These are phyloP conservation scores for Xylariomycetidae sp. DNA, from an alignment of 2,329 filamentous ascomycete genomes.

Conservation along the genomic window DNA sequence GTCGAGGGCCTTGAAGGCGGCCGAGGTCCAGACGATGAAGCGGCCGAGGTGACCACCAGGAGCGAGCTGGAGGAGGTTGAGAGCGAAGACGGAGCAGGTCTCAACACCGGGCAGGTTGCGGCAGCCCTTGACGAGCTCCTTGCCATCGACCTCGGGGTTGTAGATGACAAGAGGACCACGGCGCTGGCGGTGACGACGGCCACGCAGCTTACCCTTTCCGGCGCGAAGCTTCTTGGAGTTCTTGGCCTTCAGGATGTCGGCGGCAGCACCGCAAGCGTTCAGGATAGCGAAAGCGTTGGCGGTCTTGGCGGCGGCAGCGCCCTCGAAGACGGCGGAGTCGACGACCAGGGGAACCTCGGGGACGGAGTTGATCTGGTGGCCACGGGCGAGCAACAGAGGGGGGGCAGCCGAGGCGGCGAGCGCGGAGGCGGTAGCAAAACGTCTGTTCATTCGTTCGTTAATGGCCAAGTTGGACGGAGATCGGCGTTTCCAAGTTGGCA, in stretches of 20 bases:
- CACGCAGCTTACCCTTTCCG: slow-evolving; percentile 98
- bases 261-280: slow-evolving; percentile 81
- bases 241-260: slow-evolving; percentile 93
- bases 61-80: slow-evolving; percentile 98
- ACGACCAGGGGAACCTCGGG: slow-evolving; percentile 96
- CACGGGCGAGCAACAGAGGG: slow-evolving; percentile 91
- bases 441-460: too few relatives aligned
- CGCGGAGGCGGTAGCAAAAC: slow-evolving; percentile 95
- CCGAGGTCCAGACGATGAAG: slow-evolving; percentile 98
- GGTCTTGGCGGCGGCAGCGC: slow-evolving; percentile 78
- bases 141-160: slow-evolving; percentile 91
- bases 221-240: slow-evolving; percentile 93
- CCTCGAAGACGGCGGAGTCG: slow-evolving; percentile 82
- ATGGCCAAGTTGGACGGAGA: too few relatives aligned
- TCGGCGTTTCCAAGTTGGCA: not conserved
- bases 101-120: slow-evolving; percentile 99
- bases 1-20: slow-evolving; percentile 94
- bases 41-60: slow-evolving; percentile 98
- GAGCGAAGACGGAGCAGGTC: slow-evolving; percentile 85
- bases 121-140: slow-evolving; percentile 89
- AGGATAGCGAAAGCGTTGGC: slow-evolving; percentile 80
- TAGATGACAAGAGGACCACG: slow-evolving; percentile 97
- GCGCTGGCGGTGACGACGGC: slow-evolving; percentile 94
- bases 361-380: slow-evolving; percentile 87
- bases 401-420: slow-evolving; percentile 93